Conservation (phyloP, 345 rosid genomes). For the Hirschfeldia incana region DNA sequence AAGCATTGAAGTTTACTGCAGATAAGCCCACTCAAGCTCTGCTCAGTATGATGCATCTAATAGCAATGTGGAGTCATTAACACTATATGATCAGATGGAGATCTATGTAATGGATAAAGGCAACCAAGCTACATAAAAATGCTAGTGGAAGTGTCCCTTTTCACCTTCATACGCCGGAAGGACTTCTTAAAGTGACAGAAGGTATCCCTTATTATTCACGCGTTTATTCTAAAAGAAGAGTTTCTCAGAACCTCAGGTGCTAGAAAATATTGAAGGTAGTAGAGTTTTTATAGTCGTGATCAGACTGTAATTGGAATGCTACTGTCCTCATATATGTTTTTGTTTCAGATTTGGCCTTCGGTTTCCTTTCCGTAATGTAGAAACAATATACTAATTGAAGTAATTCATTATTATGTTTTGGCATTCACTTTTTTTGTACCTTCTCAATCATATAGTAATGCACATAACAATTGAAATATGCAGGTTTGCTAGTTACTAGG, state of each 20-base stretch:
- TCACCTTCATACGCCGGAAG: constrained; percentile 75
- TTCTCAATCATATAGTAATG: not conserved
- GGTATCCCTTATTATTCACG: constrained; percentile 48
- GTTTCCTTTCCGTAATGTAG: not conserved
- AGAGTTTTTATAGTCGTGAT: constrained; percentile 11
- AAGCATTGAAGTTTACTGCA: constrained; percentile 66
- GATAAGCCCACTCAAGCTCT: constrained; percentile 61
- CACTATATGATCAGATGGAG: constrained; percentile 85
- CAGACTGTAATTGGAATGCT: not conserved
- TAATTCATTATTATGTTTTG: not conserved
- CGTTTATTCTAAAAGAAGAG: constrained; percentile 2
- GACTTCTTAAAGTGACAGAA: constrained; percentile 65
- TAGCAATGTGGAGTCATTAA: constrained; percentile 50
- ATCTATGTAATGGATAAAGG: constrained; percentile 63
- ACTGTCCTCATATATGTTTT: not conserved
- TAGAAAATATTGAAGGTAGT: not conserved
- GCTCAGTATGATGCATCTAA: constrained; percentile 54
- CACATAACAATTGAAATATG: constrained; percentile 36
- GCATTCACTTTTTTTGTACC: too few relatives aligned
- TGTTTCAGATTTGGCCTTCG: not conserved
- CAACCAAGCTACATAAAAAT: constrained; percentile 60
- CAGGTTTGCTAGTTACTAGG: constrained; percentile 60
- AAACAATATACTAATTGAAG: not conserved
- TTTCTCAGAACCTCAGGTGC: constrained; percentile 19
- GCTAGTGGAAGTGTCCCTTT: constrained; percentile 68